Conservation (phyloP, 768 basidiomycete species). For the Suillus bovinus region DNA sequence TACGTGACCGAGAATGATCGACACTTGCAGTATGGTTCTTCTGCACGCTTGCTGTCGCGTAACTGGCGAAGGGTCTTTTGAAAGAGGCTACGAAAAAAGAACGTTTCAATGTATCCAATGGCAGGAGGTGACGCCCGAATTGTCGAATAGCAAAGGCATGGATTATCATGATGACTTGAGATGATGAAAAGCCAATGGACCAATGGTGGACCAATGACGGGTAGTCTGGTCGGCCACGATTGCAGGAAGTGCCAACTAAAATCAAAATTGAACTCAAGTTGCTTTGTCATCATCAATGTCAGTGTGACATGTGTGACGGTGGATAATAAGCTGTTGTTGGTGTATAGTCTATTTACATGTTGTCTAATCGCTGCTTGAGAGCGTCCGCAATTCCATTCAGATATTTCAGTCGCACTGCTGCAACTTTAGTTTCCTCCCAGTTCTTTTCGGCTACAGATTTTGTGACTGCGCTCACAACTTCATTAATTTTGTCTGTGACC, state of each 20-base stretch:
- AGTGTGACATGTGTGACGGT: too few relatives aligned
- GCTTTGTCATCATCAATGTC: too few relatives aligned
- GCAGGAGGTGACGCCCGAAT: constrained; percentile 59
- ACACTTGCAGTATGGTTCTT: constrained; percentile 29
- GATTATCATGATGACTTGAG: constrained; percentile 43
- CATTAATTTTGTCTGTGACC: constrained; percentile 50
- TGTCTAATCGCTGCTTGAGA: constrained; percentile 16
- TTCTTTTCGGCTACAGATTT: constrained; percentile 48
- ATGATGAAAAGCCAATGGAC: background rate
- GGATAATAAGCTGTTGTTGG: too few relatives aligned
- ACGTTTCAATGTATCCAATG: constrained; percentile 43
- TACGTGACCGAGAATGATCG: constrained; percentile 8
- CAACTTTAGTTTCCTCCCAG: constrained; percentile 57
- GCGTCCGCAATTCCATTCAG: constrained; percentile 57
- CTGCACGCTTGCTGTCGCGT: constrained; percentile 28
- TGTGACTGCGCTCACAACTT: constrained; percentile 48
- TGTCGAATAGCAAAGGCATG: constrained; percentile 43
- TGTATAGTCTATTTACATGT: constrained; percentile 2
- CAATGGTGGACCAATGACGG: too few relatives aligned
- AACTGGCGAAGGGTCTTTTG: constrained; percentile 51
- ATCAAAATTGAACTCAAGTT: too few relatives aligned
- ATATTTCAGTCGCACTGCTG: constrained; percentile 73
- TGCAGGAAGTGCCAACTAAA: too few relatives aligned
- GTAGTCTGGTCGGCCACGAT: too few relatives aligned
- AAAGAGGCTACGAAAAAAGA: constrained; percentile 26